Percentiles rank a stretch among this genome's conserved stretches.
Conservation (phyloP, 148 eudicot species). For the Amaranthus cruentus region DNA sequence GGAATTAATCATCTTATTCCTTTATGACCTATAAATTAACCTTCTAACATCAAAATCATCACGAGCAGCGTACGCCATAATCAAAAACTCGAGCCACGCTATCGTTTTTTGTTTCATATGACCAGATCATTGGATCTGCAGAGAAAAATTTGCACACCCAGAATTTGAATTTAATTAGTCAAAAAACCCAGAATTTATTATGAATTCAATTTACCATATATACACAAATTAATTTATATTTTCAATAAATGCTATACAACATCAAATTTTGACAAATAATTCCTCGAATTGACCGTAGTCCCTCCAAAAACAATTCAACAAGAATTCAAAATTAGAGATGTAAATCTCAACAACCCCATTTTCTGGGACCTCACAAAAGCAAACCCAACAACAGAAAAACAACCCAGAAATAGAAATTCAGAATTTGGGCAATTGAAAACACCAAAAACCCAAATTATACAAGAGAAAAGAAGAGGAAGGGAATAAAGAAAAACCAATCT, state of each 20-base stretch:
- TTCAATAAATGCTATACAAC: slow-evolving; percentile 11
- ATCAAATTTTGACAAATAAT: slow-evolving; percentile 7
- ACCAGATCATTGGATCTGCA: slow-evolving; percentile 36
- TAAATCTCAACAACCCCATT: slow-evolving; percentile 10
- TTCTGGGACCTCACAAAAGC: slow-evolving; percentile 11
- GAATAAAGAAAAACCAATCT: background rate
- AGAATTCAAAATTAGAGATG: background rate
- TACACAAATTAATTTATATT: background rate
- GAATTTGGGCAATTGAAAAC: slow-evolving; percentile 22
- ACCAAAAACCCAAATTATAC: slow-evolving; percentile 29
- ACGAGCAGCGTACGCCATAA: slow-evolving; percentile 23
- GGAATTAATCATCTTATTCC: slow-evolving; percentile 24
- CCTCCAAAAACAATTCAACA: background rate
- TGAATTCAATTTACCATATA: slow-evolving; percentile 4
- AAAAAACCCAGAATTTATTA: slow-evolving; percentile 2
- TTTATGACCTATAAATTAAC: slow-evolving; percentile 17
- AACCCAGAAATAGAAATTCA: slow-evolving; percentile 11
- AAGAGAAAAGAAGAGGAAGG: slow-evolving; percentile 2
- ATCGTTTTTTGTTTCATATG: slow-evolving; percentile 17
- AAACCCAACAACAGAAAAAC: slow-evolving; percentile 4
- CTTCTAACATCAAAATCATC: slow-evolving; percentile 10
- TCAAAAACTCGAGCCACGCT: slow-evolving; percentile 31
- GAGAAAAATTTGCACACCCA: slow-evolving; percentile 15
- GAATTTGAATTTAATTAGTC: slow-evolving; percentile 14
- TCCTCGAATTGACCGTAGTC: background rate